Percentiles rank a stretch among this genome's conserved stretches.
Evolutionary conservation across 2,329 filamentous ascomycete genomes (phyloP).

Genomic region (Epichloe amarillans): DNA sequence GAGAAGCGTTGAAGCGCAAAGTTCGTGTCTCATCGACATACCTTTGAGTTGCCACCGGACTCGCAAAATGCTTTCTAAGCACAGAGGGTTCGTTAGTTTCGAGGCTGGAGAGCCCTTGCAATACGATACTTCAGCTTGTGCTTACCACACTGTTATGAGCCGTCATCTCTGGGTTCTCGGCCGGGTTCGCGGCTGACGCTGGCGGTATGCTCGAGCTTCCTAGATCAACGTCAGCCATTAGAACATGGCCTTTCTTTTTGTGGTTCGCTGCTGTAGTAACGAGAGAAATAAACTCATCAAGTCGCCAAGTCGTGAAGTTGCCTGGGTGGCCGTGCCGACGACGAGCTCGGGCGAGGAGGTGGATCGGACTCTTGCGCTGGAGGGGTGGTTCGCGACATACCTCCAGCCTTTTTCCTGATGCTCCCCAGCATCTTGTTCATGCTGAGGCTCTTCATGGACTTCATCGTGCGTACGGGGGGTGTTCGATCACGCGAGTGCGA

Average conservation of each 20-base stretch:
- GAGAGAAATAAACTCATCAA: neutral
- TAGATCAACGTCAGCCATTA: neutral
- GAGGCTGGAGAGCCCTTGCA: no score
- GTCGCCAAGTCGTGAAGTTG: neutral
- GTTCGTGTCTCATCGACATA: constrained; percentile 17
- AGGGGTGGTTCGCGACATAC: constrained; percentile 7
- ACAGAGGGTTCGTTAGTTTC: constrained; percentile 12
- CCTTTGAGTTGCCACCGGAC: constrained; percentile 46
- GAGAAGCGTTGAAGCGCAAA: neutral
- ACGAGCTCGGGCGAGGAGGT: neutral
- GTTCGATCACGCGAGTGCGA: neutral
- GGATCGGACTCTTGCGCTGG: neutral
- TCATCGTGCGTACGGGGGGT: constrained; percentile 17
- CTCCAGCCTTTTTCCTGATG: constrained; percentile 34
- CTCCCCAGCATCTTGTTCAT: constrained; percentile 43
- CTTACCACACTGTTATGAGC: constrained; percentile 54
- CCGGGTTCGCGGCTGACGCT: constrained; percentile 16
- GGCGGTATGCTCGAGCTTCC: constrained; percentile 5
- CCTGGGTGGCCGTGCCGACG: neutral
- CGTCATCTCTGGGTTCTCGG: constrained; percentile 53
- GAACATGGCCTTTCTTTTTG: neutral
- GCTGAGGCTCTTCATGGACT: constrained; percentile 38
- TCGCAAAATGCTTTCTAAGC: constrained; percentile 68
- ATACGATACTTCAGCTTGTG: constrained; percentile 4
- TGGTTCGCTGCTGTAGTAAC: no score